These are phyloP conservation scores for Phyllosticta citrichinensis DNA, from an alignment of 2,329 filamentous ascomycete species.

Conservation along the genomic window DNA sequence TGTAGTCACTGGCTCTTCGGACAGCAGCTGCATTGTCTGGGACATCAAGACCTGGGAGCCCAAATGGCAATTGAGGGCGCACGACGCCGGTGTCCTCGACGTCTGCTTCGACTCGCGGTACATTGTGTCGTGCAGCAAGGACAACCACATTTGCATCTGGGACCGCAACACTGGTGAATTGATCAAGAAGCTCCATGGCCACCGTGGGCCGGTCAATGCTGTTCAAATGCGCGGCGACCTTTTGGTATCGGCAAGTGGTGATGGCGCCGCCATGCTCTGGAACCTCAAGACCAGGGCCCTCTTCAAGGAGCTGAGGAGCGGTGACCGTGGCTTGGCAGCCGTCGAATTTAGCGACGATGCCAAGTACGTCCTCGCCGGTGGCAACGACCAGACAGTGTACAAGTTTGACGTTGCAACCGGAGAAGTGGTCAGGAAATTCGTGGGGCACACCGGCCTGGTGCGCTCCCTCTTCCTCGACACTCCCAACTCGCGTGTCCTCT, in stretches of 20 bases:
- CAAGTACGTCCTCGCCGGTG: constrained; percentile 84
- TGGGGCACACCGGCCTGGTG: constrained; percentile 76
- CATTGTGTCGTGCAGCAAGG: constrained; percentile 96
- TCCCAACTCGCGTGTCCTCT: constrained; percentile 74
- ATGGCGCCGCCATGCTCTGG: constrained; percentile 91
- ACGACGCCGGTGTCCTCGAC: constrained; percentile 83
- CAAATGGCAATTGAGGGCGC: constrained; percentile 64
- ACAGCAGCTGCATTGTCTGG: constrained; percentile 86
- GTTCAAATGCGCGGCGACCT: constrained; percentile 90
- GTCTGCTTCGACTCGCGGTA: constrained; percentile 85
- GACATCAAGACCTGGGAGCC: constrained; percentile 73
- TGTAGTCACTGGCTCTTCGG: constrained; percentile 89
- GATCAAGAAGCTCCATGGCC: constrained; percentile 70
- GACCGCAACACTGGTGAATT: constrained; percentile 69
- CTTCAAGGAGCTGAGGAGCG: constrained; percentile 80
- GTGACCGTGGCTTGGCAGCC: constrained; percentile 88
- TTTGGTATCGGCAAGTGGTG: constrained; percentile 86
- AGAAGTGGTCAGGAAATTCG: constrained; percentile 68
- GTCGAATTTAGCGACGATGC: constrained; percentile 94
- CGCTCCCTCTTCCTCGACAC: constrained; percentile 86
- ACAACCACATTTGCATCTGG: constrained; percentile 90
- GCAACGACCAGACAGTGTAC: constrained; percentile 91
- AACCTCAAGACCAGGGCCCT: constrained; percentile 81
- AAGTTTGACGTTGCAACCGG: constrained; percentile 93
- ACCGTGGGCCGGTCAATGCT: constrained; percentile 88